Conservation (phyloP, 176 grass and related monocot species). For the Carex myosuroides region DNA sequence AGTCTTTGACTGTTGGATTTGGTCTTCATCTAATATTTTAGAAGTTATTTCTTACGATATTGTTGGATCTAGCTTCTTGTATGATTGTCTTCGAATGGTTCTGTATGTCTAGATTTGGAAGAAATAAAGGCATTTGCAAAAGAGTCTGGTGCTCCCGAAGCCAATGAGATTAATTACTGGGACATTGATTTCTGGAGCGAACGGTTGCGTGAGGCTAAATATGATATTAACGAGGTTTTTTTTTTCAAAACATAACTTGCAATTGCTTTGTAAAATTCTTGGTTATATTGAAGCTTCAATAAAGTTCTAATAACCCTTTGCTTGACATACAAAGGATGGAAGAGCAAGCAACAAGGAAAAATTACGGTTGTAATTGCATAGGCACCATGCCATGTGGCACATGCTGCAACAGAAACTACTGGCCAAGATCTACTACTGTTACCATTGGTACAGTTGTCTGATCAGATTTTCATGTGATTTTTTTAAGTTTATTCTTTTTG, state of each 20-base stretch:
- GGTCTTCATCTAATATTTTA: background rate
- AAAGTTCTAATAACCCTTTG: background rate
- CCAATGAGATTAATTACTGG: conserved; percentile 65
- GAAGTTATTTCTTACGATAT: background rate
- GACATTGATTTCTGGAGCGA: conserved; percentile 88
- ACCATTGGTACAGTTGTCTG: background rate
- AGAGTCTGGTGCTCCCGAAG: conserved; percentile 63
- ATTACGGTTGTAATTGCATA: background rate
- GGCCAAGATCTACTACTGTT: background rate
- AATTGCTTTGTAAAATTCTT: too few species aligned
- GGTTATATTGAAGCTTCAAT: too few species aligned
- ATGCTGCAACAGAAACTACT: too few species aligned
- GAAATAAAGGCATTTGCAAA: conserved; percentile 58
- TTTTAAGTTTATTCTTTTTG: background rate
- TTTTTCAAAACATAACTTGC: background rate
- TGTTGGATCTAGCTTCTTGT: background rate
- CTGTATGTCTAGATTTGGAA: conserved; percentile 59
- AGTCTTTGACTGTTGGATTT: background rate
- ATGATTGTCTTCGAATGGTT: background rate
- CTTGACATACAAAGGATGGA: background rate
- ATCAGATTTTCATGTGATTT: background rate
- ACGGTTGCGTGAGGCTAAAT: conserved; percentile 74
- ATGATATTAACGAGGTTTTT: conserved; percentile 82
- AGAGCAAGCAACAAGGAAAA: background rate
- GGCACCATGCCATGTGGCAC: background rate